A percentile compares a stretch with the other conserved stretches of the same genome.
phyloP scores from a whole-genome alignment of 139 green algal species.

The Yamagishiella unicocca region DNA sequence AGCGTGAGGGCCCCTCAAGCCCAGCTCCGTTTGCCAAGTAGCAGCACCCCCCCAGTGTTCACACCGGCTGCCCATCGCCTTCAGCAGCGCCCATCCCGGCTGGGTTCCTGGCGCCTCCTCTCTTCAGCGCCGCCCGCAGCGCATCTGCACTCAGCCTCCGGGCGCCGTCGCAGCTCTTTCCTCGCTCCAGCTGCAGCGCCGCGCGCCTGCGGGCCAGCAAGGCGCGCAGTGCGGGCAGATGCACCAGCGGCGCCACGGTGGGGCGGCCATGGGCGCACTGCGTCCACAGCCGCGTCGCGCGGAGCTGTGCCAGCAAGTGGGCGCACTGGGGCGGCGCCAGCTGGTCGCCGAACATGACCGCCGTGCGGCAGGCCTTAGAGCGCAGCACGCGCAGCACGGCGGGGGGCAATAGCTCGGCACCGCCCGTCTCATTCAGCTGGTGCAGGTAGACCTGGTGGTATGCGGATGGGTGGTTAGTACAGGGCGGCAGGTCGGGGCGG shows the following conservation, averaged over 20 bases:
- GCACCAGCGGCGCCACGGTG: slow-evolving; percentile 62
- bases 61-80: no score
- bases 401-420: slow-evolving; percentile 49
- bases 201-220: background rate
- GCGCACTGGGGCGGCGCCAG: slow-evolving; percentile 63
- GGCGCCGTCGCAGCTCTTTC: background rate
- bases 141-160: background rate
- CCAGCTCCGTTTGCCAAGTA: no score
- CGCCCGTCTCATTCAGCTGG: slow-evolving; percentile 67
- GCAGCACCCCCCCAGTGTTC: no score
- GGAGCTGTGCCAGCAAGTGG: slow-evolving; percentile 68
- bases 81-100: no score
- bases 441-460: slow-evolving; percentile 71
- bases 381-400: slow-evolving; percentile 68
- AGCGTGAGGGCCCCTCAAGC: no score
- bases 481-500: background rate
- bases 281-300: slow-evolving; percentile 69
- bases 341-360: slow-evolving; percentile 91
- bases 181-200: background rate
- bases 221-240: slow-evolving; percentile 21
- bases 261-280: slow-evolving; percentile 88
- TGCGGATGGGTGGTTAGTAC: no score
- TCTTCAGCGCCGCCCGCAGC: background rate
- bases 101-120: no score
- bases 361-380: slow-evolving; percentile 82